Conservation (phyloP, 208 protist species). For the Wallacemonas sp. region DNA sequence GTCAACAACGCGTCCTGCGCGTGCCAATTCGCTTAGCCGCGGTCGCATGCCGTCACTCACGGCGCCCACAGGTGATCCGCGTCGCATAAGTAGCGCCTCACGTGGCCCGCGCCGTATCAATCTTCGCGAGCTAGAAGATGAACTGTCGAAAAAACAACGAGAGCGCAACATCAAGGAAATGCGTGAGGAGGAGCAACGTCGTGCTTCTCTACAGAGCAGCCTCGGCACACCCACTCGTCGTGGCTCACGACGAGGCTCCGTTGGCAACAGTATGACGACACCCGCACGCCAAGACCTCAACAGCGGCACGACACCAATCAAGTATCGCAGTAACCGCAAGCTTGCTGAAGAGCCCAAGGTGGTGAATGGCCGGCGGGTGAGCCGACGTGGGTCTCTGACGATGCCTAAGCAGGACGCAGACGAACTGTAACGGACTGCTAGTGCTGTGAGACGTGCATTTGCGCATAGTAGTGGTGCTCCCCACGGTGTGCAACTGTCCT, state of each 20-base stretch:
- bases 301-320: conserved; percentile 1
- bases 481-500: not conserved
- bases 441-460: not conserved
- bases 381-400: conserved; percentile 1
- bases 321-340: conserved; percentile 5
- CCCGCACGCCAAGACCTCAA: not conserved
- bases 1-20: conserved; percentile 1
- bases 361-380: conserved; percentile 8
- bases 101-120: conserved; percentile 44
- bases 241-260: conserved; percentile 15
- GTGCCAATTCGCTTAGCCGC: not conserved
- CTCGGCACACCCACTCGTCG: not conserved
- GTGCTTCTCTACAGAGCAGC: conserved; percentile 14
- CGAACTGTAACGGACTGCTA: not conserved
- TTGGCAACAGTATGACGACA: not conserved
- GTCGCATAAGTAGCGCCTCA: conserved; percentile 21
- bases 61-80: conserved; percentile 5
- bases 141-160: conserved; percentile 37
- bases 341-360: conserved; percentile 1
- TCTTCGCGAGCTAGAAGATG: conserved; percentile 41
- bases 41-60: conserved; percentile 2
- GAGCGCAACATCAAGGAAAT: conserved; percentile 31
- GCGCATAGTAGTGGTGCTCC: not conserved
- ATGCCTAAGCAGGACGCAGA: not conserved
- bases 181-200: conserved; percentile 33